These are phyloP conservation scores for Pseudoneurospora amorphoporcata DNA, from an alignment of 495 filamentous ascomycete species.

Conservation along the genomic window DNA sequence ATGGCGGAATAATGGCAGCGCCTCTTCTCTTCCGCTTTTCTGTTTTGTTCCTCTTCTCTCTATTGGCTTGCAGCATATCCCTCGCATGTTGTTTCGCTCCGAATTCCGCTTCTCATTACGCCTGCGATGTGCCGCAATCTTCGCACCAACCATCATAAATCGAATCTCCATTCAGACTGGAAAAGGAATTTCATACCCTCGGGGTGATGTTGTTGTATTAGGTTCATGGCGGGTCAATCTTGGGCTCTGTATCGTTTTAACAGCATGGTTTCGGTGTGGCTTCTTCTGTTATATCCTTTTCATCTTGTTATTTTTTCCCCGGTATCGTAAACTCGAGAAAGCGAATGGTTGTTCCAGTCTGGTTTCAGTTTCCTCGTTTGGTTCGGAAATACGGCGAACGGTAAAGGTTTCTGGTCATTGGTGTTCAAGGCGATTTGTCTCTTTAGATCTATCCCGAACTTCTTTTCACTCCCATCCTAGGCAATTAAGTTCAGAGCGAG, in stretches of 20 bases:
- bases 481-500: not conserved
- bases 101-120: not conserved
- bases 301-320: not conserved
- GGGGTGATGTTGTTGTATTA: not conserved
- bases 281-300: not conserved
- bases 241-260: not conserved
- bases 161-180: conserved; percentile 2
- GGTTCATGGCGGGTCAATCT: not conserved
- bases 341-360: not conserved
- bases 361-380: not conserved
- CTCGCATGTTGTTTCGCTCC: not conserved
- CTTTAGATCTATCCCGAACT: not conserved
- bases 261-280: not conserved
- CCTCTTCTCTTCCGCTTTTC: conserved; percentile 8
- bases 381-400: not conserved
- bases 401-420: not conserved
- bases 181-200: not conserved
- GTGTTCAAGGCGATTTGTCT: not conserved
- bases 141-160: not conserved
- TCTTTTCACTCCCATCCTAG: not conserved
- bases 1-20: conserved; percentile 5
- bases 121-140: not conserved
- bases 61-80: not conserved
- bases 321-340: not conserved
- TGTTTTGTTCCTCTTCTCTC: not conserved